A percentile compares a stretch with the other conserved stretches of the same genome.
These are phyloP conservation scores for Handroanthus guayacan DNA, from an alignment of 257 asterid species.

Conservation along the genomic window DNA sequence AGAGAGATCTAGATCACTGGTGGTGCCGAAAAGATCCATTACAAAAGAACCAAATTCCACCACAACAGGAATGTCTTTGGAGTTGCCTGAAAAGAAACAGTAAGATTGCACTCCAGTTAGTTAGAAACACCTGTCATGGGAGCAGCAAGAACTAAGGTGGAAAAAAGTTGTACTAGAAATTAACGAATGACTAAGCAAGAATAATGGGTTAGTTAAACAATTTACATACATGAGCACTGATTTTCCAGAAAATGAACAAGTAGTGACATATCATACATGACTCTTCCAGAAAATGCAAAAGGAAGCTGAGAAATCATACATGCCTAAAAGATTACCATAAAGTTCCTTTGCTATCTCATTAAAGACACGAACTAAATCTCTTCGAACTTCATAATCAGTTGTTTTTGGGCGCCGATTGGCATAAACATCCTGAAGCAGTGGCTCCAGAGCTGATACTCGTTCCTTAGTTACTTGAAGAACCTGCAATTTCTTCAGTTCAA, in stretches of 20 bases:
- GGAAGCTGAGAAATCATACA: slow-evolving; percentile 10
- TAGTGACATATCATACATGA: neutral
- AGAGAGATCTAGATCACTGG: slow-evolving; percentile 90
- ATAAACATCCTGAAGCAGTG: slow-evolving; percentile 68
- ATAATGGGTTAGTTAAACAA: slow-evolving; percentile 8
- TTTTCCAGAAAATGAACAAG: slow-evolving; percentile 10
- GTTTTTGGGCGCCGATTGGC: slow-evolving; percentile 61
- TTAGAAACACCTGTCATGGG: slow-evolving; percentile 4
- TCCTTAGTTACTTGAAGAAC: slow-evolving; percentile 49
- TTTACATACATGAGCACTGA: neutral
- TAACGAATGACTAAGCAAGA: slow-evolving; percentile 5
- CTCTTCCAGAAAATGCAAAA: neutral
- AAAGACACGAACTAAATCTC: slow-evolving; percentile 68
- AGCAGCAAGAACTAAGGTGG: slow-evolving; percentile 20
- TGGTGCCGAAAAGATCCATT: slow-evolving; percentile 80
- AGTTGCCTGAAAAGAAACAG: slow-evolving; percentile 52
- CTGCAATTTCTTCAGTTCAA: slow-evolving; percentile 61
- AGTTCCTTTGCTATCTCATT: slow-evolving; percentile 83
- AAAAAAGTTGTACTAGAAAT: slow-evolving; percentile 6
- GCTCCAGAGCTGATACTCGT: slow-evolving; percentile 54
- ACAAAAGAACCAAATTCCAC: slow-evolving; percentile 92
- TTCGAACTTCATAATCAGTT: slow-evolving; percentile 70
- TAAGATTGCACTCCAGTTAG: slow-evolving; percentile 7
- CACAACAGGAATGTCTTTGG: slow-evolving; percentile 64
- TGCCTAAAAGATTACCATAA: slow-evolving; percentile 58